Conservation (phyloP, 805 yeast species). For the Pichia sporocuriosa region DNA sequence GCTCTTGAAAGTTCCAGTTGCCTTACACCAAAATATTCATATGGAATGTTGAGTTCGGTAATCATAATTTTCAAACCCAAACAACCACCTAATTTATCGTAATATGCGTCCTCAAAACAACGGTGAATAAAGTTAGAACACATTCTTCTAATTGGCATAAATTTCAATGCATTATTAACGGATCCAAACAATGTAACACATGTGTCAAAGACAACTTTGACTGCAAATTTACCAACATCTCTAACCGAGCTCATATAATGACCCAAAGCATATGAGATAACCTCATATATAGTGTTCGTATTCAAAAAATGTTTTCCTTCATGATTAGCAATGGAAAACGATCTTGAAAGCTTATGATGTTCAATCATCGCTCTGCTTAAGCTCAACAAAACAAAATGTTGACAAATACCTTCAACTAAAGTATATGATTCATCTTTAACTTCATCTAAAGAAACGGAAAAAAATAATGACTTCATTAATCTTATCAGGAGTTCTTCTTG, state of each 20-base stretch:
- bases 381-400: constrained; percentile 73
- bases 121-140: constrained; percentile 81
- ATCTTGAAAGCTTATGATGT: constrained; percentile 57
- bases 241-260: constrained; percentile 67
- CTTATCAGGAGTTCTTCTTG: constrained; percentile 62
- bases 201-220: constrained; percentile 53
- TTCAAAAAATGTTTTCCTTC: constrained; percentile 70
- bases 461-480: constrained; percentile 65
- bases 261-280: constrained; percentile 73
- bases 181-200: constrained; percentile 64
- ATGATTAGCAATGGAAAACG: constrained; percentile 68
- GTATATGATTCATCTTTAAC: constrained; percentile 58
- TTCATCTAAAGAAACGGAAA: constrained; percentile 69
- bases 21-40: constrained; percentile 64
- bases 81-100: constrained; percentile 83
- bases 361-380: constrained; percentile 68
- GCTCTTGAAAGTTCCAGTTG: constrained; percentile 84
- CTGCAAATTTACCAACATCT: constrained; percentile 60
- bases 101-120: constrained; percentile 85
- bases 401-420: constrained; percentile 60
- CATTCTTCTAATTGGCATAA: constrained; percentile 70
- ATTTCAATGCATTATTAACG: constrained; percentile 56
- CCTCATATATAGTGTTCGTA: constrained; percentile 64
- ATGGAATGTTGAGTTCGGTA: constrained; percentile 59
- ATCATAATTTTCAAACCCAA: constrained; percentile 72